Conservation (phyloP, 148 eudicot genomes). For the Rhododendron simsii region DNA sequence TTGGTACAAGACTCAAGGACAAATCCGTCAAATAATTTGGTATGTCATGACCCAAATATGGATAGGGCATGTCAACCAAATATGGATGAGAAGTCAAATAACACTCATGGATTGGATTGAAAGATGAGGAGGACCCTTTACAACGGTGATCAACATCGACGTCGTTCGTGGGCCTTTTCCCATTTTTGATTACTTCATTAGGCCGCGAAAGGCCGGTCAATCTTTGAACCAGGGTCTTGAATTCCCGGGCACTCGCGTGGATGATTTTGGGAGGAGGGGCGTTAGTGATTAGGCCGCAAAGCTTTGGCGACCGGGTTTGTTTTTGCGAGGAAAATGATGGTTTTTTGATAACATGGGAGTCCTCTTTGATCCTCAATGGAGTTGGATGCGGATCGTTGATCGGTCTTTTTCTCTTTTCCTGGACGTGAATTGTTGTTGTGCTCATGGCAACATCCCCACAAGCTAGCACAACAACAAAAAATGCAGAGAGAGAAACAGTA, state of each 20-base stretch:
- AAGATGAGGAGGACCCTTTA: neutral
- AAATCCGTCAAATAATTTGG: constrained; percentile 19
- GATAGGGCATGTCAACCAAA: neutral
- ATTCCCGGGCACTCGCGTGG: constrained; percentile 40
- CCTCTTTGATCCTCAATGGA: constrained; percentile 34
- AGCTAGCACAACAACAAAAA: neutral
- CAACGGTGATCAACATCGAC: neutral
- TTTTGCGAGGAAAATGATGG: neutral
- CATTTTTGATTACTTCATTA: neutral
- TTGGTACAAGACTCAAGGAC: constrained; percentile 27
- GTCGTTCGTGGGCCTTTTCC: neutral
- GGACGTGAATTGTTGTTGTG: constrained; percentile 1
- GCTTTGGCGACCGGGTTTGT: neutral
- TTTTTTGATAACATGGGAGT: constrained; percentile 14
- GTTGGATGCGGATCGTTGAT: constrained; percentile 37
- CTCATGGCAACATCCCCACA: constrained; percentile 11
- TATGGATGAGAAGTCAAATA: neutral
- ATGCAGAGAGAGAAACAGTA: neutral
- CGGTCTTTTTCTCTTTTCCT: neutral
- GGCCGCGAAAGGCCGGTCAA: constrained; percentile 33
- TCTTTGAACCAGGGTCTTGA: constrained; percentile 57
- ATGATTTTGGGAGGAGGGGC: constrained; percentile 41
- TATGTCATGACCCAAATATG: neutral
- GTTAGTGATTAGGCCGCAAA: constrained; percentile 32
- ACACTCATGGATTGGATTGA: neutral